A percentile compares a stretch with the other conserved stretches of the same genome.
Conservation (phyloP, 768 basidiomycete genomes). For the Kwoniella botswanensis region DNA sequence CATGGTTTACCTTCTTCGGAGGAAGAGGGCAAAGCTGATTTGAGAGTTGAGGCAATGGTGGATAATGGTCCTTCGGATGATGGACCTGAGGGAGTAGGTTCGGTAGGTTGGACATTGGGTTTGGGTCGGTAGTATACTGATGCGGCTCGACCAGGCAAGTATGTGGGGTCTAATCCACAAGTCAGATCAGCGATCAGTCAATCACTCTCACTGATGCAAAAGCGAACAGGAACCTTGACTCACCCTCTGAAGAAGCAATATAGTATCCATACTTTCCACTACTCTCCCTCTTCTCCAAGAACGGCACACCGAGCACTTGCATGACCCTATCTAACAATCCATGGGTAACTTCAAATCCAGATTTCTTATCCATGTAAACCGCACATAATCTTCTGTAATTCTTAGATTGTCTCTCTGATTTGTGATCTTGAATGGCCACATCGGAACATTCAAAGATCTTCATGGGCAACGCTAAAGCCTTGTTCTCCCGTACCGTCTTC, state of each 20-base stretch:
- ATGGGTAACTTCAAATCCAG: conserved; percentile 95
- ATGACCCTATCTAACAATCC: conserved; percentile 92
- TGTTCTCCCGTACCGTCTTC: conserved; percentile 96
- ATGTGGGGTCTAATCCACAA: conserved; percentile 73
- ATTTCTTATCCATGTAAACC: conserved; percentile 94
- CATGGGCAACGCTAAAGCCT: conserved; percentile 87
- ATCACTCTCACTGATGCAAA: background rate
- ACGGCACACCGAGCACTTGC: conserved; percentile 91
- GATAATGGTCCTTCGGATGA: conserved; percentile 49
- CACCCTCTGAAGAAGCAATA: conserved; percentile 82
- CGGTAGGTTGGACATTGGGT: conserved; percentile 33
- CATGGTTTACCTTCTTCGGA: conserved; percentile 35
- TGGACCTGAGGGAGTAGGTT: conserved; percentile 37
- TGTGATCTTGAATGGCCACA: conserved; percentile 82
- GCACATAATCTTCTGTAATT: conserved; percentile 88
- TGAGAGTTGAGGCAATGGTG: conserved; percentile 61
- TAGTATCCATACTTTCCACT: conserved; percentile 77
- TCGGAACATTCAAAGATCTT: conserved; percentile 93
- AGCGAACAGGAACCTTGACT: conserved; percentile 42
- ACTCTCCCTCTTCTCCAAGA: conserved; percentile 64
- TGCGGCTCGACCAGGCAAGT: conserved; percentile 94
- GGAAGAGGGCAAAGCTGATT: conserved; percentile 59
- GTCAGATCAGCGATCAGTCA: no score
- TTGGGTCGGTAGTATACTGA: conserved; percentile 79
- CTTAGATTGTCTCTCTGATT: conserved; percentile 66